Evolutionary conservation across 305 asterid genomes (phyloP).

Genomic region (Rubia tinctorum): DNA sequence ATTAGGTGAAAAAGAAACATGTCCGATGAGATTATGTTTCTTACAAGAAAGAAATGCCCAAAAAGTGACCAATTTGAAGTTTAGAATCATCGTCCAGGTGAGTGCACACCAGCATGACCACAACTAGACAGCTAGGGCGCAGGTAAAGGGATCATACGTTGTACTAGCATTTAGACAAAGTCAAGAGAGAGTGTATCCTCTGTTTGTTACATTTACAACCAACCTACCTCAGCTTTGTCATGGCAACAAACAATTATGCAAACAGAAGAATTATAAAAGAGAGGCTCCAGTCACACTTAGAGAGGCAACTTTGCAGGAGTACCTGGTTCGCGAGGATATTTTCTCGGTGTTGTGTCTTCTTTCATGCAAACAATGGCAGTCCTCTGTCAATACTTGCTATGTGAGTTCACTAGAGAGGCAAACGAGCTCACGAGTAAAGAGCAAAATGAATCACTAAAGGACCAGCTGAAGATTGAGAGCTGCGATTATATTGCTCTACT

Average conservation of each 20-base stretch:
- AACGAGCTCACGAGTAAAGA: conserved; percentile 3
- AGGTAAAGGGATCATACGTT: not conserved
- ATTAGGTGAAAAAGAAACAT: too few relatives aligned
- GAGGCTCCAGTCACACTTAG: conserved; percentile 13
- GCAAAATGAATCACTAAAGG: not conserved
- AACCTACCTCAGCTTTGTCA: not conserved
- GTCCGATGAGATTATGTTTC: not conserved
- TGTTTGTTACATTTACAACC: not conserved
- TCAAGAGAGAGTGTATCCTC: not conserved
- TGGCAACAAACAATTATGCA: not conserved
- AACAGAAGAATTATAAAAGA: not conserved
- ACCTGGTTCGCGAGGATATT: conserved; percentile 85
- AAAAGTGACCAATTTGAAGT: not conserved
- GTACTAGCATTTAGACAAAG: not conserved
- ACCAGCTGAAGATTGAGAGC: not conserved
- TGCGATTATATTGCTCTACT: not conserved
- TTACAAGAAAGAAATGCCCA: not conserved
- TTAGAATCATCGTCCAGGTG: not conserved
- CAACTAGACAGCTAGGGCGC: not conserved
- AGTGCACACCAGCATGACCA: not conserved
- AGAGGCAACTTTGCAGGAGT: conserved; percentile 83
- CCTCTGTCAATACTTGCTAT: conserved; percentile 85
- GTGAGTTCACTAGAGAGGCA: conserved; percentile 75
- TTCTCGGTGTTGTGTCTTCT: conserved; percentile 72
- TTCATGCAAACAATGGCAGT: conserved; percentile 80